These are phyloP conservation scores for Cytospora leucostoma DNA, from an alignment of 2,329 filamentous ascomycete species.

Conservation along the genomic window DNA sequence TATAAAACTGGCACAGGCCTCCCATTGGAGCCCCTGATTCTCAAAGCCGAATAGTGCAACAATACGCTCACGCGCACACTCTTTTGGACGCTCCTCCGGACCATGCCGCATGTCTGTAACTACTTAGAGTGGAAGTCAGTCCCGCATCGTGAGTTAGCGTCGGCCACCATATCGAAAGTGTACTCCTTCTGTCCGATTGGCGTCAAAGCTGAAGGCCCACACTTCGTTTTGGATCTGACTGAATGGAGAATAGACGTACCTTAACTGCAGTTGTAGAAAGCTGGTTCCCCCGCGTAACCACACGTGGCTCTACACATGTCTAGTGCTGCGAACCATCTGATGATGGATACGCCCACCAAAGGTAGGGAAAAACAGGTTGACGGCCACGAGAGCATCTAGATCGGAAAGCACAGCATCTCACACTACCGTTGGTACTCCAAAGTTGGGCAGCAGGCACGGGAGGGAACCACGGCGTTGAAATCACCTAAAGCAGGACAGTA, in stretches of 20 bases:
- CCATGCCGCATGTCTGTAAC: not conserved
- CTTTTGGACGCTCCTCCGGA: not conserved
- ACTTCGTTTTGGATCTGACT: not conserved
- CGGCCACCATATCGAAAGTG: not conserved
- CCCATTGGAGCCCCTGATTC: not conserved
- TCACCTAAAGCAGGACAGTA: not conserved
- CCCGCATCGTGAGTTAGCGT: not conserved
- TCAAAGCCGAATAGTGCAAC: not conserved
- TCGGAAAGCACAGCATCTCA: not conserved
- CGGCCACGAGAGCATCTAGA: not conserved
- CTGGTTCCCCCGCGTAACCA: not conserved
- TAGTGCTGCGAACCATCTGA: not conserved
- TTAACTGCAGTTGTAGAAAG: not conserved
- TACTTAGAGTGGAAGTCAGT: not conserved
- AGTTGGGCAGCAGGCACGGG: not conserved
- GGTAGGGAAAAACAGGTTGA: not conserved
- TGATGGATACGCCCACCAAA: not conserved
- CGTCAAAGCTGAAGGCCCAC: not conserved
- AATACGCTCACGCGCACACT: not conserved
- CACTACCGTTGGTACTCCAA: not conserved
- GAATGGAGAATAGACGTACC: not conserved
- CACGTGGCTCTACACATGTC: not conserved
- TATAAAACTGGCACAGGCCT: too few species aligned
- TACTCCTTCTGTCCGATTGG: not conserved
- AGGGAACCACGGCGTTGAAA: not conserved